Evolutionary conservation across 1,284 basidiomycete genomes (phyloP).

Genomic region (Ustilago nuda): DNA sequence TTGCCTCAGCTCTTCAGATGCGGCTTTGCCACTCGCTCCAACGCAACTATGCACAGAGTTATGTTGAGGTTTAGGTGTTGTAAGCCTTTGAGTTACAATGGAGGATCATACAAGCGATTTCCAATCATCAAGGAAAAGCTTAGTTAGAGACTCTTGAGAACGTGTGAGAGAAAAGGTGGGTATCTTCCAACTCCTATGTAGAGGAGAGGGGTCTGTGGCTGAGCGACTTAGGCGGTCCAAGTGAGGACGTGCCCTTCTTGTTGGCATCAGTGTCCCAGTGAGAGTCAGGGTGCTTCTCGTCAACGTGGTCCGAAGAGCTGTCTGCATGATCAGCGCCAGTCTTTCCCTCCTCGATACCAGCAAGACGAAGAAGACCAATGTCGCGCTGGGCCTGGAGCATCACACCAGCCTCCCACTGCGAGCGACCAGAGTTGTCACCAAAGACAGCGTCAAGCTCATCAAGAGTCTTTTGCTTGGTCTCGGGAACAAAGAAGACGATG

Average conservation of each 20-base stretch:
- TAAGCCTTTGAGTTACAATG: slow-evolving; percentile 3
- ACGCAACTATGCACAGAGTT: too few relatives aligned
- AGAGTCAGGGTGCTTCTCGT: slow-evolving; percentile 37
- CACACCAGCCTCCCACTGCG: slow-evolving; percentile 46
- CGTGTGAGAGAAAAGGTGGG: slow-evolving; percentile 4
- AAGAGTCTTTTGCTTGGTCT: slow-evolving; percentile 80
- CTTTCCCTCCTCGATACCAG: slow-evolving; percentile 51
- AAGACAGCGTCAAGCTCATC: slow-evolving; percentile 75
- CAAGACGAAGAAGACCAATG: slow-evolving; percentile 50
- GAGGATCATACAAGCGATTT: slow-evolving; percentile 1
- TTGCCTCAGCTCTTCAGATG: too few relatives aligned
- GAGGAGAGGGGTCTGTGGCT: not conserved
- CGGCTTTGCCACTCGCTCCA: too few relatives aligned
- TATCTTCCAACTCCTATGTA: slow-evolving; percentile 11
- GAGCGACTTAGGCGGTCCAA: slow-evolving; percentile 19
- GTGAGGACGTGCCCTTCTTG: slow-evolving; percentile 28
- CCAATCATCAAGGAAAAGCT: not conserved
- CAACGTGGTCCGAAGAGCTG: slow-evolving; percentile 30
- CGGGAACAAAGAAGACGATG: slow-evolving; percentile 75
- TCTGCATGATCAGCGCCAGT: slow-evolving; percentile 15
- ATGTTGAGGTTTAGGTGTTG: not conserved
- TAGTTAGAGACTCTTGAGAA: not conserved
- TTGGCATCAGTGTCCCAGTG: slow-evolving; percentile 21
- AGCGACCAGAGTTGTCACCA: slow-evolving; percentile 53
- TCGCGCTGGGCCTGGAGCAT: slow-evolving; percentile 51